phyloP scores from a whole-genome alignment of 495 filamentous ascomycete genomes.

The Melanomma pulvis-pyrius region DNA sequence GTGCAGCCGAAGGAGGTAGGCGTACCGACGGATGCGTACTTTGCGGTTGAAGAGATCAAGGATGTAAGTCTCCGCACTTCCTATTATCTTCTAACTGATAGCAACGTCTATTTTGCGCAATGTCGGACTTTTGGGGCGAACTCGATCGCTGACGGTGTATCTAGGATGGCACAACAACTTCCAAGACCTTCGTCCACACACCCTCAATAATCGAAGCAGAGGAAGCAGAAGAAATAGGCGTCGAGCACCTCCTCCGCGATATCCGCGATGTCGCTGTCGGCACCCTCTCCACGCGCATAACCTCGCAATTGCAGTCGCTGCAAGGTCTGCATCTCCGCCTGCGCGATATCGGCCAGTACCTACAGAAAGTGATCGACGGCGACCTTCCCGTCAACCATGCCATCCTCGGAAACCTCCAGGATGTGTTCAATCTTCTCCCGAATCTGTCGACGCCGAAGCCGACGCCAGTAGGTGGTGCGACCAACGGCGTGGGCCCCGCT shows the following conservation, averaged over 20 bases:
- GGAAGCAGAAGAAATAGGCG: conserved; percentile 97
- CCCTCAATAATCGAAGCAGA: conserved; percentile 98
- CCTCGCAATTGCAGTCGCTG: conserved; percentile 94
- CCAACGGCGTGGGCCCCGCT: conserved; percentile 46
- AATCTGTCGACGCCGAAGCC: conserved; percentile 85
- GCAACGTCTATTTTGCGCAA: background rate
- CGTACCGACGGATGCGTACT: conserved; percentile 98
- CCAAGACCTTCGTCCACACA: conserved; percentile 98
- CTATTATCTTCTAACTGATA: background rate
- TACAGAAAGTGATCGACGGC: conserved; percentile 91
- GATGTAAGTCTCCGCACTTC: conserved; percentile 66
- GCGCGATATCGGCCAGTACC: conserved; percentile 91
- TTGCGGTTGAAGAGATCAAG: conserved; percentile 99
- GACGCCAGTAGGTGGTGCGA: conserved; percentile 39
- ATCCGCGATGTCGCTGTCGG: conserved; percentile 98
- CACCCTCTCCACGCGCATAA: conserved; percentile 96
- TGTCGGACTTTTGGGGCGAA: background rate
- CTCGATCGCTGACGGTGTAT: background rate
- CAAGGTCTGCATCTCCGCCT: conserved; percentile 95
- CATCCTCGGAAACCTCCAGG: conserved; percentile 95
- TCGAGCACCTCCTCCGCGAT: conserved; percentile 96
- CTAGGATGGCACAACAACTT: conserved; percentile 95
- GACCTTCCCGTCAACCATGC: conserved; percentile 95
- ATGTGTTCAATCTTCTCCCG: conserved; percentile 97
- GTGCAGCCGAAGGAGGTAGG: conserved; percentile 98